Base-by-base conservation (phyloP, 768 basidiomycete genomes). In the Hypsizygus marmoreus region DNA sequence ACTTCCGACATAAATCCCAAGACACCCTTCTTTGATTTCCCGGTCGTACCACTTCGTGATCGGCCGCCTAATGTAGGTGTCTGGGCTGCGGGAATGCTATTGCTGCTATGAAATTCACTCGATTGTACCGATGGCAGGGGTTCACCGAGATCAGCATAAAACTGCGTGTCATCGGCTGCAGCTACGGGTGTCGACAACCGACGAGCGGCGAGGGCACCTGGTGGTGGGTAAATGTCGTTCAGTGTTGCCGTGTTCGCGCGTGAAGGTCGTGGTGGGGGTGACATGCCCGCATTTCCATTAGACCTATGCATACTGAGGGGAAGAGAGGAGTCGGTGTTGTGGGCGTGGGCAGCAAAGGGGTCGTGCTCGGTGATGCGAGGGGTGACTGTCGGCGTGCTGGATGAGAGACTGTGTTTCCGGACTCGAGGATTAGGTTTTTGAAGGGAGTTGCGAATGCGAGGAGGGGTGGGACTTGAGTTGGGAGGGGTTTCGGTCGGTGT, bases 181-280 rank as follows among this genome's bases (percentile, higher is more conserved):
- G 60, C 47, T 50, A 64, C 49, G 35, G 80, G 83, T 19, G 72
- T 67, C 25, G 81, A 83, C 44, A 81, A 68, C 41, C 81, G 77
- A 37, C 77, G 79, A 16, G 72, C 56, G 4, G 76, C 67, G 30
- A 75, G 59, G 38, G 67, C 54, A 35, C 65, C 53, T 43, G 71
- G 69, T 6, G 64, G 58, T 17, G 80, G 70, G 62, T 84, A 85
- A 58, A 91, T 69, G 68, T 93, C 90, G 66, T 77, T 82, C 38
- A 92, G 74, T 43, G 76, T 91, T 25, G 84, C 86, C 4, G 91
- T 93, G 64, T 93, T 93, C 49, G 86, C 86, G 45, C 91, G 79
- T 35, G 88, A 90, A 0, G 91, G 91, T 33, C 91, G 79, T 2
- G 86, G 83, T 7, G 90, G 90, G 1, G 88, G 82, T 0, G 81